phyloP scores from a whole-genome alignment of 2,329 filamentous ascomycete genomes.

The Talaromyces sp. region DNA sequence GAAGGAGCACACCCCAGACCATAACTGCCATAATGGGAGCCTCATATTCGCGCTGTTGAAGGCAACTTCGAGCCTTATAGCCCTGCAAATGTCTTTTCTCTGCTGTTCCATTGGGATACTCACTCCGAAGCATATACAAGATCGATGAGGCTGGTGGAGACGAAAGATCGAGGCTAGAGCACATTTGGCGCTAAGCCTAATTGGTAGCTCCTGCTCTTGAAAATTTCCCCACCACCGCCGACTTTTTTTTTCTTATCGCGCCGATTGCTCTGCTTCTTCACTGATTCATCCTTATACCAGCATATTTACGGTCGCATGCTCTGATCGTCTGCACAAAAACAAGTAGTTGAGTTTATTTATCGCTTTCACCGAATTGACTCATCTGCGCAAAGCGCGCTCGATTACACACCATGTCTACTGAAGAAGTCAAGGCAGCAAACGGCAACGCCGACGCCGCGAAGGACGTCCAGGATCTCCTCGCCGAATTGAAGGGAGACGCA shows the following conservation, averaged over 20 bases:
- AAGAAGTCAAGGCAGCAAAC: constrained; percentile 36
- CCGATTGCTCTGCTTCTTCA: constrained; percentile 5
- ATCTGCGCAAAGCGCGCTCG: constrained; percentile 12
- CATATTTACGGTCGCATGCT: not conserved
- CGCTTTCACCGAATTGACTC: constrained; percentile 5
- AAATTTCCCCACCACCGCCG: constrained; percentile 18
- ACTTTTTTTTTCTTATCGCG: constrained; percentile 19
- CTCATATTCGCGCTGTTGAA: not conserved
- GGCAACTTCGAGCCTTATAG: not conserved
- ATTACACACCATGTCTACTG: constrained; percentile 35
- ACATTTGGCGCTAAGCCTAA: constrained; percentile 14
- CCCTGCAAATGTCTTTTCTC: not conserved
- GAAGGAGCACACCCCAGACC: constrained; percentile 5
- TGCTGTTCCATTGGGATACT: not conserved
- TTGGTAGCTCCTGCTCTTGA: constrained; percentile 14
- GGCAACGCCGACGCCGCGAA: constrained; percentile 45
- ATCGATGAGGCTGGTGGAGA: not conserved
- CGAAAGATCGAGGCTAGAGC: not conserved
- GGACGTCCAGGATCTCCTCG: constrained; percentile 48
- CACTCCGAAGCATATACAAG: too few species aligned
- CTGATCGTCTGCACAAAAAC: not conserved
- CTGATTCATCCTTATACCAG: not conserved
- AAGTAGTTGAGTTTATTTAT: not conserved
- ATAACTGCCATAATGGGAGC: not conserved
- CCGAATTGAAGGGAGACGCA: constrained; percentile 45